These are phyloP conservation scores for Hericium coralloides DNA, from an alignment of 768 basidiomycete genomes.

Conservation along the genomic window DNA sequence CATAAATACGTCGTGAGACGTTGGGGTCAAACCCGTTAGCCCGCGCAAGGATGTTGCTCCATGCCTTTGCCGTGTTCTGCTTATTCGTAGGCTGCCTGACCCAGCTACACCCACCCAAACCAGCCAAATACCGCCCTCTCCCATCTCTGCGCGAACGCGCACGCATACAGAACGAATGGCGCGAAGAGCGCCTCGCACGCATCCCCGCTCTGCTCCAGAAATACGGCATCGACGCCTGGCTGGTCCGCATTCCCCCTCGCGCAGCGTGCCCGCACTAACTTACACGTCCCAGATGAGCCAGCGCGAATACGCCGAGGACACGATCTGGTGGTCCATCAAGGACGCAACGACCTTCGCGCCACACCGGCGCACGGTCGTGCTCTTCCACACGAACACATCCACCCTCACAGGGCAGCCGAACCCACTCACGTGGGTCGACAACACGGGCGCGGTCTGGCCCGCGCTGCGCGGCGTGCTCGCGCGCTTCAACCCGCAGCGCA, in stretches of 20 bases:
- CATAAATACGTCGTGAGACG: too few relatives aligned
- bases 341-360: constrained; percentile 39
- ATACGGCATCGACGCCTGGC: constrained; percentile 35
- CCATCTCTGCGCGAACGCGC: constrained; percentile 28
- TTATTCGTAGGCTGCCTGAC: neutral
- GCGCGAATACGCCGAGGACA: constrained; percentile 47
- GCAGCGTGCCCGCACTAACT: neutral
- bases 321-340: constrained; percentile 42
- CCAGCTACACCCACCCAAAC: neutral
- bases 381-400: constrained; percentile 39
- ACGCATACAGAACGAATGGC: constrained; percentile 32
- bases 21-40: too few relatives aligned
- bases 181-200: constrained; percentile 28
- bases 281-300: constrained; percentile 28
- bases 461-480: constrained; percentile 31
- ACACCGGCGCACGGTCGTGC: constrained; percentile 37
- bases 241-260: constrained; percentile 21
- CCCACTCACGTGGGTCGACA: constrained; percentile 40
- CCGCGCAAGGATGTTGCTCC: too few relatives aligned
- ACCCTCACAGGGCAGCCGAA: constrained; percentile 29
- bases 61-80: too few relatives aligned
- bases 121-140: neutral
- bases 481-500: constrained; percentile 28
- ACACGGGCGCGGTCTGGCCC: constrained; percentile 40
- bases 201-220: constrained; percentile 35